Evolutionary conservation across 176 grass and related monocot genomes (phyloP), one percentile per base, ranked within the genome.

Genomic region (Dendrocalamus sinicus): DNA sequence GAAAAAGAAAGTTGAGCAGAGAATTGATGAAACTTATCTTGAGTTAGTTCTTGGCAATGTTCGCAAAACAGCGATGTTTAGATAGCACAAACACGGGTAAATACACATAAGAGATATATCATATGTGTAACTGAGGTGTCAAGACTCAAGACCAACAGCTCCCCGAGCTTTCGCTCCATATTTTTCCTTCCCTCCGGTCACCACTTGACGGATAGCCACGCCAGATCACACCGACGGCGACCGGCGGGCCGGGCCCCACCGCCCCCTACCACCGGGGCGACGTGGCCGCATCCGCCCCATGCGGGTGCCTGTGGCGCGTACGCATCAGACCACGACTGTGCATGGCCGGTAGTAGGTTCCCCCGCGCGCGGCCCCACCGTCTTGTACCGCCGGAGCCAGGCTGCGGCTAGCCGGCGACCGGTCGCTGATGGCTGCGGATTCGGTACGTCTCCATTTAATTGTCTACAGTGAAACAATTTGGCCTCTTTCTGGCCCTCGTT

Each of bases 191-290:
- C 44, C 32, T 78, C 68, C 40, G 16, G 57, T 53, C 28, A 32
- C 67, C 46, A 79, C 23, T 66, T 7, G 40, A 72, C 28, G 46
- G 72, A 77, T 86, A 77, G 67, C 48, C 74, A 65, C 80, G 75
- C 84, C 74, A 87, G 89, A 87, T 73, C 89, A 83, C 67, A 59
- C 50, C 20, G 80, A 90, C 41, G 80, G 74, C 84, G 89, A 83
- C 89, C 78, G 39, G 41, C 46, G 58, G 5, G 12, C 77, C 1
- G 24, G 57, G 15, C 7, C 67, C 81, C 57, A 17, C 39, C 24
- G 17, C 23, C 60, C 43, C 43, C 15, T 80, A 7, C 3, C 15
- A 4, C 46, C 16, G 40, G 12, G 40, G 79, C 80, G 80, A 91
- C 85, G 89, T 91, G 89, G 89, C 89, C 75, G 60, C 73, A 57